phyloP scores from a whole-genome alignment of 371 early-diverging fungal genomes.

The Syncephalis fuscata region DNA sequence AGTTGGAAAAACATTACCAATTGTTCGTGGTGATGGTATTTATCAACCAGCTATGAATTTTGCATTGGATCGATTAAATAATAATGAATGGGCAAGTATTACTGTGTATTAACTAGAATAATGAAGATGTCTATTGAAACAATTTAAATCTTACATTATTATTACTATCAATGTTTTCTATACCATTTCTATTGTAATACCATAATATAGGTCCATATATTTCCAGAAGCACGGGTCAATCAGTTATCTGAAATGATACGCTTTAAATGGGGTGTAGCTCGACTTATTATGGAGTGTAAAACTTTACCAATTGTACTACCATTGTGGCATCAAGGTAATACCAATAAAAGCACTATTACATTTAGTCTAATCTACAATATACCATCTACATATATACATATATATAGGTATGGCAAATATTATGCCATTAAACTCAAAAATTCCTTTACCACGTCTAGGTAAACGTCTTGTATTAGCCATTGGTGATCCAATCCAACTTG shows the following conservation, averaged over 20 bases:
- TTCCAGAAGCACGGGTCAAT: constrained; percentile 65
- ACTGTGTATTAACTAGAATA: constrained; percentile 3
- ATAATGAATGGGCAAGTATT: constrained; percentile 33
- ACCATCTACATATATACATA: not conserved
- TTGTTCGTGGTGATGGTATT: constrained; percentile 71
- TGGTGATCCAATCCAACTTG: constrained; percentile 13
- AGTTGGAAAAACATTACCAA: constrained; percentile 64
- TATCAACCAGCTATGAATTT: constrained; percentile 70
- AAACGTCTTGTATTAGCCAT: constrained; percentile 9
- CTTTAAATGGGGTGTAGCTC: constrained; percentile 78
- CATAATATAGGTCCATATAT: constrained; percentile 49
- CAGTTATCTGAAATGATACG: constrained; percentile 43
- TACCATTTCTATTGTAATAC: no score
- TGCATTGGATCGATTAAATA: constrained; percentile 37
- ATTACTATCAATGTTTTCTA: no score
- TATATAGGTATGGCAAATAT: constrained; percentile 25
- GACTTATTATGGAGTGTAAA: constrained; percentile 58
- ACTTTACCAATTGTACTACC: constrained; percentile 50
- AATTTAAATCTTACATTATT: no score
- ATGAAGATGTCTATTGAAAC: no score
- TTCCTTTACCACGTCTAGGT: constrained; percentile 8
- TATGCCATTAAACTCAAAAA: constrained; percentile 19
- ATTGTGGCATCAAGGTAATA: constrained; percentile 39
- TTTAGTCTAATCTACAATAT: not conserved
- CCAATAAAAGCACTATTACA: not conserved